phyloP scores from a whole-genome alignment of 164 flowering plant species.

The Aristolochia fimbriata region DNA sequence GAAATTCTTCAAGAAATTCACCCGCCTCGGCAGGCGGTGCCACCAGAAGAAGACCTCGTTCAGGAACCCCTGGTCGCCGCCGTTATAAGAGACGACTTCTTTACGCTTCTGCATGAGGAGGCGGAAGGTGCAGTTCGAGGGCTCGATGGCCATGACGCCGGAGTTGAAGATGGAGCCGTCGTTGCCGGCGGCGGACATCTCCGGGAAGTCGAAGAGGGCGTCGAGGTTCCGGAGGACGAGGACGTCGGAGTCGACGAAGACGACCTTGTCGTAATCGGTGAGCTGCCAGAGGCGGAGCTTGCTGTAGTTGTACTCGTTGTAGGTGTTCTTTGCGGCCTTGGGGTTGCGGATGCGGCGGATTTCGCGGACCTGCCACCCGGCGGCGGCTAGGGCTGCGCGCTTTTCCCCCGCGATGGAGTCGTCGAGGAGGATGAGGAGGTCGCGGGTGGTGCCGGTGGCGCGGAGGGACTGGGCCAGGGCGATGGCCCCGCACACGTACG shows the following conservation, averaged over 20 bases:
- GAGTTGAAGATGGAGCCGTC: constrained; percentile 78
- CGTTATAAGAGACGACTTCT: constrained; percentile 73
- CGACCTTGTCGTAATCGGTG: constrained; percentile 66
- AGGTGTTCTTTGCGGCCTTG: constrained; percentile 47
- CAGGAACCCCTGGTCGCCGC: constrained; percentile 94
- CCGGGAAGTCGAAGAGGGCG: constrained; percentile 70
- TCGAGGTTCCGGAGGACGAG: constrained; percentile 67
- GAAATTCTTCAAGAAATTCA: constrained; percentile 78
- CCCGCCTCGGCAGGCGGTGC: constrained; percentile 77
- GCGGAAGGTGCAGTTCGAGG: constrained; percentile 76
- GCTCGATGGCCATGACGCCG: constrained; percentile 90
- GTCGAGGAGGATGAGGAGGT: constrained; percentile 78
- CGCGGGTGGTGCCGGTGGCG: constrained; percentile 63
- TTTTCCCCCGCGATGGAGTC: constrained; percentile 45
- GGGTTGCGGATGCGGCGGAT: constrained; percentile 84
- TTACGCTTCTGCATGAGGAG: constrained; percentile 35
- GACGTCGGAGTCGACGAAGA: constrained; percentile 90
- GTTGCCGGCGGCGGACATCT: constrained; percentile 79
- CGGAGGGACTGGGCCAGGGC: constrained; percentile 69
- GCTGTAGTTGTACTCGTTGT: constrained; percentile 95
- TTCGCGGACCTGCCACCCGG: constrained; percentile 78
- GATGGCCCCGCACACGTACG: constrained; percentile 92
- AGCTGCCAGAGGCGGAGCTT: constrained; percentile 94
- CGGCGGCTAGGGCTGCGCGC: constrained; percentile 43
- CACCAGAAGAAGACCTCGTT: constrained; percentile 93